These are phyloP conservation scores for Buddleja alternifolia DNA, from an alignment of 257 asterid species.

Conservation along the genomic window DNA sequence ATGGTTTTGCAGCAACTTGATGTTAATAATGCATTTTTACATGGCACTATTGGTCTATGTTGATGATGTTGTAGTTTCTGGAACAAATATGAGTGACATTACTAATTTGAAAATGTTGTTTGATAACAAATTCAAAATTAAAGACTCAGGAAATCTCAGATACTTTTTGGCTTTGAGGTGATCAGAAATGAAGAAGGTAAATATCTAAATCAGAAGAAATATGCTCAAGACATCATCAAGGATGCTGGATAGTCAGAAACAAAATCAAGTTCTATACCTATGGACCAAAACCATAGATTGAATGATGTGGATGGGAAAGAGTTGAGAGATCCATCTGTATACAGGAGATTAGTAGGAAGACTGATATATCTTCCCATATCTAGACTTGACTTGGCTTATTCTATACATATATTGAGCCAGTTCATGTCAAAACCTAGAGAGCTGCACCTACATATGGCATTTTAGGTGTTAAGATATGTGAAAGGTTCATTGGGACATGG, in stretches of 20 bases:
- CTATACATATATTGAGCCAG: neutral
- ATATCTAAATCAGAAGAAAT: neutral
- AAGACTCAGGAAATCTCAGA: no score
- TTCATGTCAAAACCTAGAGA: neutral
- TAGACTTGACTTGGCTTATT: neutral
- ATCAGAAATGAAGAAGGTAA: no score
- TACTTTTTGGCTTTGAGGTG: no score
- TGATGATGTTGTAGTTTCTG: no score
- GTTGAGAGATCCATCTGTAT: neutral
- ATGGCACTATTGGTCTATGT: no score
- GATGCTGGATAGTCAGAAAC: neutral
- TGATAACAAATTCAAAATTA: no score
- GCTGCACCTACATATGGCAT: neutral
- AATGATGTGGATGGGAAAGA: neutral
- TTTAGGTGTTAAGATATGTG: neutral
- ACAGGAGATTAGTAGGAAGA: neutral
- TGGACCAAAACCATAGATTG: neutral
- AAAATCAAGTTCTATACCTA: neutral
- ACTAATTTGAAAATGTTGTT: no score
- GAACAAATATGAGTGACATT: no score
- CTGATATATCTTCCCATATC: neutral
- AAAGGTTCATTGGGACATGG: neutral
- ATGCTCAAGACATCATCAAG: neutral
- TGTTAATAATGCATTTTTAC: no score
- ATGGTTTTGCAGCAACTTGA: no score